These are phyloP conservation scores for Spergularia bocconei DNA, from an alignment of 148 eudicot species.

Conservation along the genomic window DNA sequence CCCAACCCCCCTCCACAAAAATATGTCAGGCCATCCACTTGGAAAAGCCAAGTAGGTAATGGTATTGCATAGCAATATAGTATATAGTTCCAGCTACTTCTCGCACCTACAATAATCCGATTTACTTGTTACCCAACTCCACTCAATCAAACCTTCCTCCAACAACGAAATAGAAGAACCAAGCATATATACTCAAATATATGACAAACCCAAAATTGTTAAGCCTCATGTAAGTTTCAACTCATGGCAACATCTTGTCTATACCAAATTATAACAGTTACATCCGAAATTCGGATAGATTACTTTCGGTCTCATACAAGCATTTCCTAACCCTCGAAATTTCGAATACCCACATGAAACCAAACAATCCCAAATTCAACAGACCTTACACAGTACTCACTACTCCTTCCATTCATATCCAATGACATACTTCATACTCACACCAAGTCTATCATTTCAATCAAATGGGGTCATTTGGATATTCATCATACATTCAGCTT, in stretches of 20 bases:
- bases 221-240: too few species aligned
- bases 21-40: not conserved
- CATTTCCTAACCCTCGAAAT: not conserved
- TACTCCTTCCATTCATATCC: too few species aligned
- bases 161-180: not conserved
- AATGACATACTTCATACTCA: too few species aligned
- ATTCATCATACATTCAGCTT: not conserved
- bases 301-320: not conserved
- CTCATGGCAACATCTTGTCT: too few species aligned
- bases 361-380: not conserved
- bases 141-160: not conserved
- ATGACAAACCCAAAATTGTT: not conserved
- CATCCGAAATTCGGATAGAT: not conserved
- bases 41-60: not conserved
- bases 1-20: not conserved
- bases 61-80: not conserved
- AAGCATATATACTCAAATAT: not conserved
- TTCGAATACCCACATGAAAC: not conserved
- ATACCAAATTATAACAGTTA: not conserved
- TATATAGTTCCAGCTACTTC: not conserved
- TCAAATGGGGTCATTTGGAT: too few species aligned
- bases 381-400: not conserved
- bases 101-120: not conserved
- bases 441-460: too few species aligned
- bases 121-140: not conserved